Percentiles rank a stretch among this genome's conserved stretches.
phyloP scores from a whole-genome alignment of 352 stramenopile species.

The Bremia lactucae region DNA sequence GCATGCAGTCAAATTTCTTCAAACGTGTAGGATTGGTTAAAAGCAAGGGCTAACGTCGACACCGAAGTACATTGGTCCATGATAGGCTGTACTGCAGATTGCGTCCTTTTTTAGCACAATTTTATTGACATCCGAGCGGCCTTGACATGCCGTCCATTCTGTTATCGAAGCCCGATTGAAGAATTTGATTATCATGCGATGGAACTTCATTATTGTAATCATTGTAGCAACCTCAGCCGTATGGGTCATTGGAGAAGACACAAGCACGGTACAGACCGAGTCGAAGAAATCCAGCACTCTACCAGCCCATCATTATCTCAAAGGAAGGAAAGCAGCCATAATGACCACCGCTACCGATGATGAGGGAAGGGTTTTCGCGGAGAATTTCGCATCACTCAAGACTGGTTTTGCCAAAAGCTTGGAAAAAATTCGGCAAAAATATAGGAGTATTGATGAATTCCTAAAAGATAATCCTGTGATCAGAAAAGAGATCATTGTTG shows the following conservation, averaged over 20 bases:
- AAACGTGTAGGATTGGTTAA: too few species aligned
- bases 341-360: conserved; percentile 2
- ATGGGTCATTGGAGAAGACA: too few species aligned
- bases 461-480: conserved; percentile 13
- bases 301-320: conserved; percentile 9
- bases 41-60: too few species aligned
- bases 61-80: too few species aligned
- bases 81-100: too few species aligned
- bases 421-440: not conserved
- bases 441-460: conserved; percentile 1
- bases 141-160: not conserved
- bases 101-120: too few species aligned
- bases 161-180: too few species aligned
- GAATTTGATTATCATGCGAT: conserved; percentile 1
- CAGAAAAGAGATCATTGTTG: conserved; percentile 15
- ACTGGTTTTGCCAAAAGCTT: not conserved
- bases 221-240: not conserved
- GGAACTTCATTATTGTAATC: not conserved
- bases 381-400: not conserved
- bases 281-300: too few species aligned
- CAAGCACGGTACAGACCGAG: too few species aligned
- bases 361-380: not conserved
- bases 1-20: too few species aligned
- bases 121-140: too few species aligned
- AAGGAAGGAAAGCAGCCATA: not conserved